phyloP scores from a whole-genome alignment of 148 eudicot genomes.

The Diospyros kaki region DNA sequence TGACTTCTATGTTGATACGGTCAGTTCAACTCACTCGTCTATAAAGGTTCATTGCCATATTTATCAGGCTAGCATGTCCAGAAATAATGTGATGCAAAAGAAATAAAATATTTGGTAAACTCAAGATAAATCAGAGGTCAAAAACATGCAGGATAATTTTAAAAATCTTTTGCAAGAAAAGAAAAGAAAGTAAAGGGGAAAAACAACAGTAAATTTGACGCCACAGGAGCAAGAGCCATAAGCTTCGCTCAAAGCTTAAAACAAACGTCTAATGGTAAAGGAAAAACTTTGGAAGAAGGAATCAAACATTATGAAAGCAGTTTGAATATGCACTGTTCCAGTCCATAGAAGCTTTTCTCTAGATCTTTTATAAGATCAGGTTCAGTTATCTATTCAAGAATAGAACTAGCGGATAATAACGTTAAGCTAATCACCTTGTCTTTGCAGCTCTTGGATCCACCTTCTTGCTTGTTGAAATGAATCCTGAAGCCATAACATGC shows the following conservation, averaged over 20 bases:
- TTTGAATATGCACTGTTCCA: background rate
- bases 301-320: background rate
- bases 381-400: background rate
- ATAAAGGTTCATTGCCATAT: too few relatives aligned
- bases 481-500: conserved; percentile 31
- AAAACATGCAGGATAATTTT: background rate
- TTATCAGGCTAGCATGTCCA: too few relatives aligned
- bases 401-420: background rate
- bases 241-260: background rate
- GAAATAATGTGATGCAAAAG: too few relatives aligned
- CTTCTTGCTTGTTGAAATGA: conserved; percentile 58
- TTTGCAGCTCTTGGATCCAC: conserved; percentile 62
- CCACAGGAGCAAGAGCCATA: too few relatives aligned
- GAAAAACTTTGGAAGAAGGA: background rate
- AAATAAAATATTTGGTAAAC: too few relatives aligned
- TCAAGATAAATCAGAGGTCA: too few relatives aligned
- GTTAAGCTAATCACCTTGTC: conserved; percentile 39
- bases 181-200: too few relatives aligned
- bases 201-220: background rate
- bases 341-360: background rate
- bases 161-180: background rate
- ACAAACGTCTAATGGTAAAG: background rate
- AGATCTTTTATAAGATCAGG: background rate
- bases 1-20: too few relatives aligned
- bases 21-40: too few relatives aligned